Evolutionary conservation across 2,329 filamentous ascomycete species (phyloP), one percentile per base, ranked within the genome.

Genomic region (Aspergillus costaricaensis): DNA sequence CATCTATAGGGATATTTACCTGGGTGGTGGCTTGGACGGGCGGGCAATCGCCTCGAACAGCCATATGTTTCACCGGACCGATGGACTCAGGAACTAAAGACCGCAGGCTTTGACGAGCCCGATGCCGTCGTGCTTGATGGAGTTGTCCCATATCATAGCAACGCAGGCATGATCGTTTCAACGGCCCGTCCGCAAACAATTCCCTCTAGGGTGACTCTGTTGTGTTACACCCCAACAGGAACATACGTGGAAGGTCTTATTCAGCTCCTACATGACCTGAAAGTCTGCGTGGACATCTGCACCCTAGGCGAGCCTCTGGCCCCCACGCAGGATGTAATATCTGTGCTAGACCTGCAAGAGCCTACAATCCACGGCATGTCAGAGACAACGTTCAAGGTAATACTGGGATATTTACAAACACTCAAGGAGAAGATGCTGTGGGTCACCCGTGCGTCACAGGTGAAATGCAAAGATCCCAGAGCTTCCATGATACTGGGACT

Each of bases 401-500:
- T 50, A 6, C 6, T 55, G 15, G 15, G n/a, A 21, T 39, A 3
- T 15, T 12, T n/a, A 27, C 12, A 12, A 17, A 21, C 4, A 7
- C 9, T 52, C 27, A 19, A 39, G 2, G 8, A 36, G 1, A 21
- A 51, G 3, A 41, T 62, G 3, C 2, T 64, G 1, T 64, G 60
- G 62, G 48, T 62, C 1, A 64, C 57, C 2, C 25, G 8, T 1
- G 19, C 52, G 12, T 25, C 55, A 1, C 60, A 64, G 25, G 32
- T 60, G 4, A 10, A 8, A 15, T 57, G 57, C 15, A 30, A 44
- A 5, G 43, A 64, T 47, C 60, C 62, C 5, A 30, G 66, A 67
- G 62, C 75, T 72, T 58, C 69, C 62, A 32, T 62, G 8, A 41
- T 54, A 0, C 47, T 58, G 8, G 62, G 62, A 0, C 23, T 60